Conservation (phyloP, 345 rosid genomes). For the Cardamine chenopodiifolia region DNA sequence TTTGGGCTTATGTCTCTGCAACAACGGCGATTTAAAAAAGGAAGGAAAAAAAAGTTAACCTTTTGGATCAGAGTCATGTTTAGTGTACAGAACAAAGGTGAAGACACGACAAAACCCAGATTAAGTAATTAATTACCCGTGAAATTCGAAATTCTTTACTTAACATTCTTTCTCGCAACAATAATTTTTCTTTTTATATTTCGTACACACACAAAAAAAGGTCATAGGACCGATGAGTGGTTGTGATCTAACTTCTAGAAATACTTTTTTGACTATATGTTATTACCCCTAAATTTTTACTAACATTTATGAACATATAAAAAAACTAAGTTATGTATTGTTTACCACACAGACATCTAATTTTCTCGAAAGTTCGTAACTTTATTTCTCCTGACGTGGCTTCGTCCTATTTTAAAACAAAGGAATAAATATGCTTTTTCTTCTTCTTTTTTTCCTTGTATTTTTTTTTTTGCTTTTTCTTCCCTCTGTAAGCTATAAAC, state of each 20-base stretch:
- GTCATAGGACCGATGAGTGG: background rate
- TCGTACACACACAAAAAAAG: background rate
- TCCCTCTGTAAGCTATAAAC: background rate
- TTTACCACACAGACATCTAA: conserved; percentile 10
- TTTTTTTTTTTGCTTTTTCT: background rate
- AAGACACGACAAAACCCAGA: conserved; percentile 13
- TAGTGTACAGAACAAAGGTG: conserved; percentile 7
- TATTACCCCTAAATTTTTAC: too few relatives aligned
- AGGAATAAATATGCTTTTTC: background rate
- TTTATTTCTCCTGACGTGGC: conserved; percentile 28
- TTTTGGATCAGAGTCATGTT: conserved; percentile 35
- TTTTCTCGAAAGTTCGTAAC: conserved; percentile 9
- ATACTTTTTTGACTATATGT: too few relatives aligned
- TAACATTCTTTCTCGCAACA: background rate
- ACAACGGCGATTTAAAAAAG: conserved; percentile 25
- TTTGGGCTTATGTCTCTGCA: conserved; percentile 34
- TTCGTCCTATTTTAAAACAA: conserved; percentile 2
- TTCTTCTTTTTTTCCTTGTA: background rate
- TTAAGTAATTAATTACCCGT: conserved; percentile 2
- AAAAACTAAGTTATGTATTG: background rate
- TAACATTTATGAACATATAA: too few relatives aligned
- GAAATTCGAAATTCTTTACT: conserved; percentile 4
- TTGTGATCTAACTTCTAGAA: background rate
- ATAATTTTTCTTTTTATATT: background rate
- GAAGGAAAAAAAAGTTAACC: background rate